phyloP scores from a whole-genome alignment of 768 basidiomycete genomes.

The Trametopsis cervina region DNA sequence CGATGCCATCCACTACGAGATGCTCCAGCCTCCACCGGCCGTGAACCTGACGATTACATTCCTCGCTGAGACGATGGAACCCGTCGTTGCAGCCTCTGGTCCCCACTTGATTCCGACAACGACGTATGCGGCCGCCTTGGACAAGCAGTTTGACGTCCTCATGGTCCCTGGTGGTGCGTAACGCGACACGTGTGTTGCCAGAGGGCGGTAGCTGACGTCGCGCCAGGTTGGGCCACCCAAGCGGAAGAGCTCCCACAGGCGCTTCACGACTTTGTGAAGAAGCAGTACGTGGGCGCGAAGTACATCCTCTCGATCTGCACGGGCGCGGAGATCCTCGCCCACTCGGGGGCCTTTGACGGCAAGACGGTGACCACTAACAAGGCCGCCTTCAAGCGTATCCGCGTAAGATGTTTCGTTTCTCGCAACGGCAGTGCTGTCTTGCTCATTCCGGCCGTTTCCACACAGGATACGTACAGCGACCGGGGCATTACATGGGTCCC shows the following conservation, averaged over 20 bases:
- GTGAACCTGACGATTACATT: slow-evolving; percentile 14
- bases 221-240: too few species aligned
- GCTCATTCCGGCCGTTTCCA: too few species aligned
- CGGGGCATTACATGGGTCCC: slow-evolving; percentile 22
- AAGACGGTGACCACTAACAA: slow-evolving; percentile 34
- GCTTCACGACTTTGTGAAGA: slow-evolving; percentile 8
- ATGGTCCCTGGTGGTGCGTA: slow-evolving; percentile 12
- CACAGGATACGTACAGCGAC: background rate
- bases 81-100: slow-evolving; percentile 15
- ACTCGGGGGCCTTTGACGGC: slow-evolving; percentile 27
- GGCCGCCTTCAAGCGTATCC: slow-evolving; percentile 19
- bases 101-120: slow-evolving; percentile 9
- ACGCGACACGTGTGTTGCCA: too few species aligned
- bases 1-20: background rate
- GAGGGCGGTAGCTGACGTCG: background rate
- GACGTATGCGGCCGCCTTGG: slow-evolving; percentile 8
- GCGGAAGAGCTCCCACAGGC: too few species aligned
- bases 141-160: slow-evolving; percentile 12
- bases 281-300: slow-evolving; percentile 15
- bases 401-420: too few species aligned
- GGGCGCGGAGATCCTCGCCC: slow-evolving; percentile 28
- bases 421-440: too few species aligned
- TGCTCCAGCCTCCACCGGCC: background rate
- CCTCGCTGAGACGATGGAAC: slow-evolving; percentile 17
- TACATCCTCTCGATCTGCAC: slow-evolving; percentile 30